Evolutionary conservation across 805 yeast species (phyloP).

Genomic region (Brettanomyces anomalus): DNA sequence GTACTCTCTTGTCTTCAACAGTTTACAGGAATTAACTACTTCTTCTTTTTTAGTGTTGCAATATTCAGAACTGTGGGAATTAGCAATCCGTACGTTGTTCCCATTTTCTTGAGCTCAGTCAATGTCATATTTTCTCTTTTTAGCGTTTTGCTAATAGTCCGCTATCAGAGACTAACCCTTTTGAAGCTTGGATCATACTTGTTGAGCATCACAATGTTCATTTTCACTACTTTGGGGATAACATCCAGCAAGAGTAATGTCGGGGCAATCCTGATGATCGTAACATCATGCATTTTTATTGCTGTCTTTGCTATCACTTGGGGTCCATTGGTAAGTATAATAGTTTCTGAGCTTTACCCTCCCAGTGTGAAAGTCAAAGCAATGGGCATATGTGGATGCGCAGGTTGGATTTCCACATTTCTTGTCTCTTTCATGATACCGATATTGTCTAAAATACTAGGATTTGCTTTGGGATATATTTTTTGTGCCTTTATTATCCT

Average conservation of each 20-base stretch:
- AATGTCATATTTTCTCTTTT: constrained; percentile 44
- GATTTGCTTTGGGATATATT: constrained; percentile 59
- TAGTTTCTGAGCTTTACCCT: constrained; percentile 61
- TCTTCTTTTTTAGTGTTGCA: constrained; percentile 58
- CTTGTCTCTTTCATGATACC: constrained; percentile 64
- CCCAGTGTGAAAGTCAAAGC: constrained; percentile 48
- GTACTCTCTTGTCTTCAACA: constrained; percentile 31
- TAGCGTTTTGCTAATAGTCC: constrained; percentile 40
- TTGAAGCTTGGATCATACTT: constrained; percentile 39
- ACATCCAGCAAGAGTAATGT: constrained; percentile 27
- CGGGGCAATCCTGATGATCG: constrained; percentile 45
- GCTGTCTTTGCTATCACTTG: constrained; percentile 60
- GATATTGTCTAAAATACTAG: constrained; percentile 48
- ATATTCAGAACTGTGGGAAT: constrained; percentile 46
- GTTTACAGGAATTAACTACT: constrained; percentile 57
- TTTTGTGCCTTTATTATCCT: constrained; percentile 24
- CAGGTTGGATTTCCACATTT: constrained; percentile 59
- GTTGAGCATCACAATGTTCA: constrained; percentile 43
- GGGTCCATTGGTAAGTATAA: constrained; percentile 65
- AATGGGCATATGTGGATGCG: constrained; percentile 46
- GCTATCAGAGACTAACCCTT: constrained; percentile 37
- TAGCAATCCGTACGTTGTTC: constrained; percentile 43
- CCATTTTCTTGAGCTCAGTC: constrained; percentile 46
- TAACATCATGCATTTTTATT: constrained; percentile 50
- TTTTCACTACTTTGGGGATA: constrained; percentile 50